phyloP scores from a whole-genome alignment of 2,329 filamentous ascomycete genomes.

The Aschersonia sp. region DNA sequence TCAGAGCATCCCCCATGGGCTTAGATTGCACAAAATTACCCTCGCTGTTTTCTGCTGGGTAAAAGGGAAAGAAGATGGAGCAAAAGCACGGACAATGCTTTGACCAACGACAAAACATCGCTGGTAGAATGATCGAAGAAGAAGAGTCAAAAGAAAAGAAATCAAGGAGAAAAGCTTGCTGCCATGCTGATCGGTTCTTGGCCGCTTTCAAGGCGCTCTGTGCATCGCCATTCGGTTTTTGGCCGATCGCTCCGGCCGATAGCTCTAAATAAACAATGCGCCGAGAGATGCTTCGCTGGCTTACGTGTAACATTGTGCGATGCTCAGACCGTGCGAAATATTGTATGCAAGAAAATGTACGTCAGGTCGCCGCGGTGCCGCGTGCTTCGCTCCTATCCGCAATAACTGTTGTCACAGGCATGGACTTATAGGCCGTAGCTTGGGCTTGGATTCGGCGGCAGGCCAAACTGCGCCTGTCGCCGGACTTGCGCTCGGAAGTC shows the following conservation, averaged over 20 bases:
- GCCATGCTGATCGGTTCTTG: too few species aligned
- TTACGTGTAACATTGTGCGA: slow-evolving; percentile 8
- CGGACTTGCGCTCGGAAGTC: slow-evolving; percentile 36
- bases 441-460: slow-evolving; percentile 27
- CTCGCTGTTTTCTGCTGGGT: too few species aligned
- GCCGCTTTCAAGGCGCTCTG: too few species aligned
- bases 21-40: too few species aligned
- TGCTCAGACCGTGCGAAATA: background rate
- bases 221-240: too few species aligned
- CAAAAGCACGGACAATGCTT: too few species aligned
- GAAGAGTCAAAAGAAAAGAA: background rate
- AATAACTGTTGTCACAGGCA: background rate
- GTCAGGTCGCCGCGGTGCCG: too few species aligned
- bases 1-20: too few species aligned
- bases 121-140: background rate
- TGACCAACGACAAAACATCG: too few species aligned
- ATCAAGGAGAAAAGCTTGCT: background rate
- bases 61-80: too few species aligned
- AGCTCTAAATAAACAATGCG: slow-evolving; percentile 13
- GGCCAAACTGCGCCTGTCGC: slow-evolving; percentile 38
- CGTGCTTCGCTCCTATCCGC: background rate
- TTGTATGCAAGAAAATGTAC: background rate
- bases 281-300: slow-evolving; percentile 18
- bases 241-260: background rate
- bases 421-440: slow-evolving; percentile 17